Conservation (phyloP, 164 flowering plant genomes). For the Vitis cinerea region DNA sequence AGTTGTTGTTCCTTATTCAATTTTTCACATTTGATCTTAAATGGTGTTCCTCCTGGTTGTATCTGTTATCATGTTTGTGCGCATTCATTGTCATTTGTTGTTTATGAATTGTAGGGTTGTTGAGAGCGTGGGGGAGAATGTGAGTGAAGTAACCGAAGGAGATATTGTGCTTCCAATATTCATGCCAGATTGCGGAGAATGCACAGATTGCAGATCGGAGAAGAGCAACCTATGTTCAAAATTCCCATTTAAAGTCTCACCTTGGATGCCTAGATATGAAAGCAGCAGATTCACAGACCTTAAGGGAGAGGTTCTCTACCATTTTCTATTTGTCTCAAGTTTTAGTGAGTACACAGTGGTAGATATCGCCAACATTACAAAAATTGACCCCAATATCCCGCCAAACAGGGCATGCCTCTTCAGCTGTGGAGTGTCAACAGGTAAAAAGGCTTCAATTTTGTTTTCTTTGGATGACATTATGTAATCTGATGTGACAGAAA, state of each 20-base stretch:
- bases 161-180: slow-evolving; percentile 58
- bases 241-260: slow-evolving; percentile 47
- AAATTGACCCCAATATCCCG: slow-evolving; percentile 51
- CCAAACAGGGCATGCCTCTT: slow-evolving; percentile 64
- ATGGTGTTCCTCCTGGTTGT: too few species aligned
- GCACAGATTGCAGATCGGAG: slow-evolving; percentile 51
- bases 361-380: slow-evolving; percentile 47
- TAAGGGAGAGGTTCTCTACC: slow-evolving; percentile 51
- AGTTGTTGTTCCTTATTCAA: too few species aligned
- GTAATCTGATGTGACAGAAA: too few species aligned
- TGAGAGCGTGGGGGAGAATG: slow-evolving; percentile 63
- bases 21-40: too few species aligned
- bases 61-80: too few species aligned
- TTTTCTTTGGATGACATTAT: too few species aligned
- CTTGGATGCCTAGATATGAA: slow-evolving; percentile 59
- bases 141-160: slow-evolving; percentile 45
- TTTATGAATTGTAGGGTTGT: slow-evolving; percentile 36
- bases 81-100: too few species aligned
- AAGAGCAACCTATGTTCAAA: slow-evolving; percentile 59
- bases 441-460: slow-evolving; percentile 22
- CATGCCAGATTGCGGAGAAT: slow-evolving; percentile 56
- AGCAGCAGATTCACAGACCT: slow-evolving; percentile 59
- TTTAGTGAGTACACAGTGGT: slow-evolving; percentile 66
- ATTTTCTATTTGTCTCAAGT: slow-evolving; percentile 55
- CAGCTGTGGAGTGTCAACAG: slow-evolving; percentile 73